phyloP scores from a whole-genome alignment of 176 grass and related monocot genomes.

The Ensete glaucum region DNA sequence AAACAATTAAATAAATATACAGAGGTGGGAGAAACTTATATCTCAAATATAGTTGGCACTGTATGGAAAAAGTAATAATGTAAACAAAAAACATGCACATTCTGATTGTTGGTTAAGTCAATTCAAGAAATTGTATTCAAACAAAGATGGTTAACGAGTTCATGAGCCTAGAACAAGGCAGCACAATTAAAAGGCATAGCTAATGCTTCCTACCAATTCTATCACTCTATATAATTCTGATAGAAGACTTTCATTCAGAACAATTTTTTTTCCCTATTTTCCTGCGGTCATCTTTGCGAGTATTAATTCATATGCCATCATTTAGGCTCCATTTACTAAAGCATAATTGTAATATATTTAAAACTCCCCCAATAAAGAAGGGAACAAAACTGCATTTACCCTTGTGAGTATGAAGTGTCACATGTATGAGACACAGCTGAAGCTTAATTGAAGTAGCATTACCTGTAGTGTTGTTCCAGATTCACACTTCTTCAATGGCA shows the following conservation, averaged over 20 bases:
- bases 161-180: not conserved
- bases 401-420: not conserved
- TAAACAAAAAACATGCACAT: not conserved
- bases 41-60: not conserved
- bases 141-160: not conserved
- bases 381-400: not conserved
- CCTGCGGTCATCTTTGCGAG: not conserved
- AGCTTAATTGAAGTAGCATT: slow-evolving; percentile 1
- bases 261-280: not conserved
- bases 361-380: too few relatives aligned
- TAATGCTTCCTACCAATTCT: not conserved
- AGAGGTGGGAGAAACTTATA: not conserved
- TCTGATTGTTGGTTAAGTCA: not conserved
- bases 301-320: not conserved
- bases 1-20: slow-evolving; percentile 19
- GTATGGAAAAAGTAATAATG: too few relatives aligned
- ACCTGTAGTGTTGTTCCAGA: slow-evolving; percentile 62
- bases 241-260: not conserved
- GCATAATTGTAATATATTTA: too few relatives aligned
- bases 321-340: not conserved
- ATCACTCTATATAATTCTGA: not conserved
- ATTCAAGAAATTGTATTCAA: not conserved
- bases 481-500: slow-evolving; percentile 61
- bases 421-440: not conserved
- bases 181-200: not conserved